A percentile compares a stretch with the other conserved stretches of the same genome.
Evolutionary conservation across 306 rosid species (phyloP).

Genomic region (Vicia villosa): DNA sequence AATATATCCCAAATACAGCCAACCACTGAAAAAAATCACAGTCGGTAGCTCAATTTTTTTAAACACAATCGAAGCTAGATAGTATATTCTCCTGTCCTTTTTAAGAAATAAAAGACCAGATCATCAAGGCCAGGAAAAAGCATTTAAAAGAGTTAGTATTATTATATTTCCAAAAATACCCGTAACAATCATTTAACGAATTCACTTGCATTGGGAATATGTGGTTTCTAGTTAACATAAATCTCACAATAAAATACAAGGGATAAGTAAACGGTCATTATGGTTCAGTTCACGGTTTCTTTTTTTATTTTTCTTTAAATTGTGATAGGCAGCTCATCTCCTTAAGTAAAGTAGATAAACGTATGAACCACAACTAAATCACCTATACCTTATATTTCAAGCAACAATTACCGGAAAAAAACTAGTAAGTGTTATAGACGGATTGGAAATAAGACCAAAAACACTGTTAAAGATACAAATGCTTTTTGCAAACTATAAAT

Average conservation of each 20-base stretch:
- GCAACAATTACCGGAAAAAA: slow-evolving; percentile 5
- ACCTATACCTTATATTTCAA: slow-evolving; percentile 11
- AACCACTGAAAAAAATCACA: not conserved
- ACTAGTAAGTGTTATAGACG: not conserved
- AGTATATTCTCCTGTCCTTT: not conserved
- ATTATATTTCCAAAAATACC: not conserved
- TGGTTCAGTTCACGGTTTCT: not conserved
- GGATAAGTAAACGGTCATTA: slow-evolving; percentile 13
- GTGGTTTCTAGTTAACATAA: not conserved
- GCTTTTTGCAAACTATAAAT: slow-evolving; percentile 4
- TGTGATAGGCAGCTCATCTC: not conserved
- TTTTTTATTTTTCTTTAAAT: not conserved
- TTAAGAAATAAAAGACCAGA: not conserved
- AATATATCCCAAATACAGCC: not conserved
- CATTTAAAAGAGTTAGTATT: not conserved
- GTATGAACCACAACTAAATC: not conserved
- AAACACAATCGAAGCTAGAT: slow-evolving; percentile 17
- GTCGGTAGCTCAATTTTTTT: slow-evolving; percentile 14
- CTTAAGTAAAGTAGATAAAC: not conserved
- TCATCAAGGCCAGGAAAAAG: not conserved
- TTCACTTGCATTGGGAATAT: not conserved
- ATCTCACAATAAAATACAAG: slow-evolving; percentile 1
- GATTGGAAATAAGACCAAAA: not conserved
- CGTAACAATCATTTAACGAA: not conserved
- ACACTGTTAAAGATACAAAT: not conserved